Evolutionary conservation across 2,329 filamentous ascomycete species (phyloP).

Genomic region (Pseudonectria foliicola): DNA sequence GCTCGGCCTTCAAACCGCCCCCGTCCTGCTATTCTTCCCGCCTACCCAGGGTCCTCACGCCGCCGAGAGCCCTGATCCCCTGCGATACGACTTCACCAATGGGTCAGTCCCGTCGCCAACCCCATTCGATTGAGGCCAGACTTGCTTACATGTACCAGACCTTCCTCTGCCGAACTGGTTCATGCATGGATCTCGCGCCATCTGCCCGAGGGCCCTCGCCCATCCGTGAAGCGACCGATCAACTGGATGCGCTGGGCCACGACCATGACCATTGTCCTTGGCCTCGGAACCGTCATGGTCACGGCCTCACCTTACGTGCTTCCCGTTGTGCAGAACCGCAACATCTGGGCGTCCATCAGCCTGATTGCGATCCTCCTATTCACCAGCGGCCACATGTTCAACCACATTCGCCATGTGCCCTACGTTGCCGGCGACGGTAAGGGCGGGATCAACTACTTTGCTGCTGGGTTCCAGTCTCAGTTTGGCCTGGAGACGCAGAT

Average conservation of each 20-base stretch:
- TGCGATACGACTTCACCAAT: constrained; percentile 76
- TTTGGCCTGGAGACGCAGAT: constrained; percentile 94
- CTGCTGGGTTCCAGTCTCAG: constrained; percentile 86
- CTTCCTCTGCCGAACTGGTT: constrained; percentile 68
- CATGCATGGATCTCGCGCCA: constrained; percentile 74
- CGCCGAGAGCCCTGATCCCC: constrained; percentile 57
- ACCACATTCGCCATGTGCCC: constrained; percentile 92
- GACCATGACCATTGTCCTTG: constrained; percentile 61
- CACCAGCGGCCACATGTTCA: constrained; percentile 98
- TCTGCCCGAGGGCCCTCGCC: constrained; percentile 70
- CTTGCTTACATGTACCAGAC: constrained; percentile 36
- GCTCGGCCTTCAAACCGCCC: constrained; percentile 91
- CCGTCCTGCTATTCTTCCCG: constrained; percentile 79
- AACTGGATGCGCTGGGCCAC: constrained; percentile 75
- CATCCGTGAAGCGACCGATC: constrained; percentile 72
- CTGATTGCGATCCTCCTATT: constrained; percentile 87
- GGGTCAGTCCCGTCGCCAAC: constrained; percentile 49
- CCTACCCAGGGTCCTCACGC: constrained; percentile 79
- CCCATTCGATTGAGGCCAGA: background rate
- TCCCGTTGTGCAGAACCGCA: constrained; percentile 80
- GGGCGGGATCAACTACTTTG: constrained; percentile 86
- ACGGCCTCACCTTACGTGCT: constrained; percentile 72
- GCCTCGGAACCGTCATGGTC: constrained; percentile 58
- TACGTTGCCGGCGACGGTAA: constrained; percentile 81
- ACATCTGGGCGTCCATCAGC: constrained; percentile 86